phyloP scores from a whole-genome alignment of 2,329 filamentous ascomycete genomes.

The Beauveria pseudobassiana region DNA sequence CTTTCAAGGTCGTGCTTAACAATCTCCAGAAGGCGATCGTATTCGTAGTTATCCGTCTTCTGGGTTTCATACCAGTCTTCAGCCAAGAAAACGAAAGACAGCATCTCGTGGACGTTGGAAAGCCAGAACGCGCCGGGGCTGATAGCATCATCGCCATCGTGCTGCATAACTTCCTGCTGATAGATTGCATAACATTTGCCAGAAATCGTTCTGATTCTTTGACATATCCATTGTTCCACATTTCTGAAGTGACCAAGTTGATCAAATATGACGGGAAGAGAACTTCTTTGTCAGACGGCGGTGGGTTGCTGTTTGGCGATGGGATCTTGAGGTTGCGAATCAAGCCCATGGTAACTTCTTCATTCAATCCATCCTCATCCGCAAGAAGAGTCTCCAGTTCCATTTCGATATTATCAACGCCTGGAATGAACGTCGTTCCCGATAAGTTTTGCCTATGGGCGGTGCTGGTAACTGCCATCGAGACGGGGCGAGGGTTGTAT shows the following conservation, averaged over 20 bases:
- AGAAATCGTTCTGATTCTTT: constrained; percentile 99
- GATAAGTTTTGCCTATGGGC: constrained; percentile 64
- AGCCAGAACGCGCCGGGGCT: constrained; percentile 98
- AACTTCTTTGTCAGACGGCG: constrained; percentile 96
- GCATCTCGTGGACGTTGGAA: constrained; percentile 98
- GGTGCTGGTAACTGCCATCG: constrained; percentile 75
- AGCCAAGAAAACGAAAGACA: constrained; percentile 97
- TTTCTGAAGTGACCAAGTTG: constrained; percentile 97
- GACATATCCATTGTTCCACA: constrained; percentile 99
- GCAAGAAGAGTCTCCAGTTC: constrained; percentile 91
- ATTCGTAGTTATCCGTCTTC: constrained; percentile 99
- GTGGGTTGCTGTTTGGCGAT: constrained; percentile 73
- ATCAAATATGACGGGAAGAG: constrained; percentile 98
- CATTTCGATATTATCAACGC: constrained; percentile 84
- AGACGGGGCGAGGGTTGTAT: constrained; percentile 92
- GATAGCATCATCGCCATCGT: constrained; percentile 93
- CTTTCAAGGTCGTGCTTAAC: constrained; percentile 98
- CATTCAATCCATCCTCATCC: constrained; percentile 91
- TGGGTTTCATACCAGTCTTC: constrained; percentile 99
- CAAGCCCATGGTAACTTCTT: constrained; percentile 92
- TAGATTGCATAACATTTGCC: constrained; percentile 98
- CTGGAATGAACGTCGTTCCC: constrained; percentile 70
- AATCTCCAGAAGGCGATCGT: constrained; percentile 93
- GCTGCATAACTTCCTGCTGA: constrained; percentile 99
- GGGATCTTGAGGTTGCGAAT: constrained; percentile 97